These are phyloP conservation scores for Apiotrichum veenhuisii DNA, from an alignment of 1,284 basidiomycete genomes.

Conservation along the genomic window DNA sequence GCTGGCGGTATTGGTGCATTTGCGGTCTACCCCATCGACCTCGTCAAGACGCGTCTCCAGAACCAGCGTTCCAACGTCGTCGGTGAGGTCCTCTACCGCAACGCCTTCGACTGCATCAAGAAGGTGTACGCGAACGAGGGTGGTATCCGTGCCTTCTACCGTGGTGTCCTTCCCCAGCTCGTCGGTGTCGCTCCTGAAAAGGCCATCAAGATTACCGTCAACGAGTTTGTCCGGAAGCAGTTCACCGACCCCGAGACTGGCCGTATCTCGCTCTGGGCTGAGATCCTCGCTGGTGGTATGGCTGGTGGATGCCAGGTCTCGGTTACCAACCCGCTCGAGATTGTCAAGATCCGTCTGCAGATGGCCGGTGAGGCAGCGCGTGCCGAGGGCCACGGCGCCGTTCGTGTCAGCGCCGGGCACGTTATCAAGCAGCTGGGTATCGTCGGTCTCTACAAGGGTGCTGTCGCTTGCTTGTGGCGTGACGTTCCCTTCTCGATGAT, in stretches of 20 bases:
- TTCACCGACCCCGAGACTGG: slow-evolving; percentile 93
- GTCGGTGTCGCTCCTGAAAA: slow-evolving; percentile 98
- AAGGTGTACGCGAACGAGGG: slow-evolving; percentile 96
- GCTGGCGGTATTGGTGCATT: slow-evolving; percentile 71
- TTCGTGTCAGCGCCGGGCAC: slow-evolving; percentile 79
- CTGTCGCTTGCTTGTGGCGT: slow-evolving; percentile 41
- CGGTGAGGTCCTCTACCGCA: slow-evolving; percentile 89
- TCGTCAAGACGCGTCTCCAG: slow-evolving; percentile 81
- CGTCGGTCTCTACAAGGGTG: slow-evolving; percentile 77
- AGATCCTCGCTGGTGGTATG: slow-evolving; percentile 83
- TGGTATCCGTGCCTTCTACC: slow-evolving; percentile 85
- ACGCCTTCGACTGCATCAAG: slow-evolving; percentile 86
- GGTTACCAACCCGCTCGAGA: slow-evolving; percentile 84
- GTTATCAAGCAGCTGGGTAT: slow-evolving; percentile 90
- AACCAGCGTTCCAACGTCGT: slow-evolving; percentile 94
- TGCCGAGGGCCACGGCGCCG: slow-evolving; percentile 62
- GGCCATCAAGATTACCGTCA: slow-evolving; percentile 69
- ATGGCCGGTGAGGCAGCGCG: slow-evolving; percentile 85
- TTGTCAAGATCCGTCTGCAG: slow-evolving; percentile 93
- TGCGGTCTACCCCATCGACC: slow-evolving; percentile 61
- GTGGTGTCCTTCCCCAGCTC: slow-evolving; percentile 90
- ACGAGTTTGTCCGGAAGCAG: slow-evolving; percentile 80
- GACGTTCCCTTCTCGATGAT: slow-evolving; percentile 63
- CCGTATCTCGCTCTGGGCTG: slow-evolving; percentile 79
- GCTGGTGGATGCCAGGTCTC: slow-evolving; percentile 97